Evolutionary conservation across 2,329 filamentous ascomycete genomes (phyloP).

Genomic region (Zasmidium citrigriseum): DNA sequence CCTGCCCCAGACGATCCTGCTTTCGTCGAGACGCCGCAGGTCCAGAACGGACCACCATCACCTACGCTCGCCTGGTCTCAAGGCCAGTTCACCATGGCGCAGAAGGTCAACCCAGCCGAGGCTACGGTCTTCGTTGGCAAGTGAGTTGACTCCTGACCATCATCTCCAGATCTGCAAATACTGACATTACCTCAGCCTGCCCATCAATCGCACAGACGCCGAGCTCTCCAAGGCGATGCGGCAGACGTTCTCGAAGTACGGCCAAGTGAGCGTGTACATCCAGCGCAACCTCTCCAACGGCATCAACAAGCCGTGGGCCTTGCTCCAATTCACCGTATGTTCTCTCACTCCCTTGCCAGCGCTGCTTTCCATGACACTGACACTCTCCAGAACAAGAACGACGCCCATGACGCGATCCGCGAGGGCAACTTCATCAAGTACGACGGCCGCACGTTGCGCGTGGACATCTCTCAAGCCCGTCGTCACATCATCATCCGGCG

Average conservation of each 20-base stretch:
- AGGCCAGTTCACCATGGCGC: background rate
- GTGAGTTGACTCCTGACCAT: background rate
- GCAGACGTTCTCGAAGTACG: background rate
- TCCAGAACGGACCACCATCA: background rate
- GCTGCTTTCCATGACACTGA: background rate
- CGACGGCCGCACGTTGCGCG: background rate
- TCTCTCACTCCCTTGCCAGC: background rate
- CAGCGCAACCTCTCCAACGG: background rate
- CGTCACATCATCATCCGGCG: background rate
- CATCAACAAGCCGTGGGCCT: background rate
- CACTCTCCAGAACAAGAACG: background rate
- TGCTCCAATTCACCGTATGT: conserved; percentile 6
- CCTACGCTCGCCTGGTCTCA: background rate
- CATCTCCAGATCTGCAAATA: background rate
- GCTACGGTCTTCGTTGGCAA: conserved; percentile 5
- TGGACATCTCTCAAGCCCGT: background rate
- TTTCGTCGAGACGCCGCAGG: background rate
- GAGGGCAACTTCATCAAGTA: background rate
- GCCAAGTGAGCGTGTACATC: background rate
- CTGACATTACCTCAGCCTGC: background rate
- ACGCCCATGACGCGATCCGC: background rate
- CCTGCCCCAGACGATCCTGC: background rate
- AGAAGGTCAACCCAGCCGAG: background rate
- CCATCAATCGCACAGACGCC: background rate
- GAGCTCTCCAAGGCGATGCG: background rate